Percentiles rank a stretch among this genome's conserved stretches.
Evolutionary conservation across 345 rosid genomes (phyloP).

Genomic region (Stellera chamaejasme): DNA sequence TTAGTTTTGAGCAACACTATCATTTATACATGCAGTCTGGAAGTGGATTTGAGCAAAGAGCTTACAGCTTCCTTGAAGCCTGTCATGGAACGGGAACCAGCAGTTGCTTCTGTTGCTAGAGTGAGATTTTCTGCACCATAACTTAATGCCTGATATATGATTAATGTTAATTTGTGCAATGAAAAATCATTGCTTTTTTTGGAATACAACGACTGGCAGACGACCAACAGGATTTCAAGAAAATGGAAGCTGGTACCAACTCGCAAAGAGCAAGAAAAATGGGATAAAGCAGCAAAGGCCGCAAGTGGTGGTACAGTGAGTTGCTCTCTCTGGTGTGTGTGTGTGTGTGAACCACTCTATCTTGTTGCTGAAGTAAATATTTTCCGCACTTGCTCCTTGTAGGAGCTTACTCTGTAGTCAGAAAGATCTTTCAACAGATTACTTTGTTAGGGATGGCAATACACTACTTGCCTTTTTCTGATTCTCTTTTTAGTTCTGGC

Average conservation of each 20-base stretch:
- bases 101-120: constrained; percentile 22
- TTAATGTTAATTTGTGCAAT: neutral
- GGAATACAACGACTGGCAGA: constrained; percentile 23
- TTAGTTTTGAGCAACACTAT: constrained; percentile 1
- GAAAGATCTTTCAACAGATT: too few species aligned
- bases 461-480: constrained; percentile 4
- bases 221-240: constrained; percentile 12
- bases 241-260: constrained; percentile 77
- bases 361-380: too few species aligned
- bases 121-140: constrained; percentile 26
- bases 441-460: too few species aligned
- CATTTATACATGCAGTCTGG: constrained; percentile 36
- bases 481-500: constrained; percentile 14
- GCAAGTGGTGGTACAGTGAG: constrained; percentile 83
- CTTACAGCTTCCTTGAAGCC: constrained; percentile 45
- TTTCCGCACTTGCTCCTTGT: too few species aligned
- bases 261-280: constrained; percentile 81
- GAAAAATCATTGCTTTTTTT: neutral
- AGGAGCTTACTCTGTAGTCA: too few species aligned
- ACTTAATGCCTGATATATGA: neutral
- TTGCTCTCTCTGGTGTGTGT: constrained; percentile 9
- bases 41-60: constrained; percentile 82
- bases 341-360: neutral
- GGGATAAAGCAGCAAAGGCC: constrained; percentile 92
- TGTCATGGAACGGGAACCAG: constrained; percentile 12